These are phyloP conservation scores for Mucor ambiguus DNA, from an alignment of 371 early-diverging fungal species.

Conservation along the genomic window DNA sequence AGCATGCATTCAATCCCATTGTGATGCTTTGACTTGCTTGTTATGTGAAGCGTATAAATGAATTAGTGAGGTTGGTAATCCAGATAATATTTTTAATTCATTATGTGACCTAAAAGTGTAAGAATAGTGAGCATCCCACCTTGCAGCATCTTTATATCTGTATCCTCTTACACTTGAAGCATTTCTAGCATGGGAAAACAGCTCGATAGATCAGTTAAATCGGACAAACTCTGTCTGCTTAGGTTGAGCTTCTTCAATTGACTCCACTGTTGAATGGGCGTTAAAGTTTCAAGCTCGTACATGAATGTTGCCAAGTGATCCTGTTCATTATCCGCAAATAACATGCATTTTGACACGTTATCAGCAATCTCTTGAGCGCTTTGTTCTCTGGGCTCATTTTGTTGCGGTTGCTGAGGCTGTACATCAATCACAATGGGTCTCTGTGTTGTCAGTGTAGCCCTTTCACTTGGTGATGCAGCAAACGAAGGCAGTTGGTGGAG, in stretches of 20 bases:
- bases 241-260: slow-evolving; percentile 34
- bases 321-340: neutral
- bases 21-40: slow-evolving; percentile 15
- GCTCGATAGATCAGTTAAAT: slow-evolving; percentile 19
- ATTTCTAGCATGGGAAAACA: slow-evolving; percentile 37
- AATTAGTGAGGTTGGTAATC: slow-evolving; percentile 33
- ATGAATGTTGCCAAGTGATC: neutral
- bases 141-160: too few relatives aligned
- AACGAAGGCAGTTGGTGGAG: neutral
- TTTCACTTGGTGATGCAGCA: neutral
- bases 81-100: slow-evolving; percentile 28
- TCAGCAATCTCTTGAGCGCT: neutral
- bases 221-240: slow-evolving; percentile 24
- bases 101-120: slow-evolving; percentile 36
- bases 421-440: neutral
- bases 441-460: neutral
- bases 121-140: neutral
- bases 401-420: neutral
- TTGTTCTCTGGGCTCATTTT: neutral
- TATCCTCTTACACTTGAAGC: slow-evolving; percentile 33
- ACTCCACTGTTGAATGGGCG: slow-evolving; percentile 28
- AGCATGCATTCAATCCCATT: neutral
- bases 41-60: slow-evolving; percentile 40
- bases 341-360: neutral
- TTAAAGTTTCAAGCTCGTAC: neutral